Conservation (phyloP, 176 grass and related monocot species). For the Aegilops speltoides region DNA sequence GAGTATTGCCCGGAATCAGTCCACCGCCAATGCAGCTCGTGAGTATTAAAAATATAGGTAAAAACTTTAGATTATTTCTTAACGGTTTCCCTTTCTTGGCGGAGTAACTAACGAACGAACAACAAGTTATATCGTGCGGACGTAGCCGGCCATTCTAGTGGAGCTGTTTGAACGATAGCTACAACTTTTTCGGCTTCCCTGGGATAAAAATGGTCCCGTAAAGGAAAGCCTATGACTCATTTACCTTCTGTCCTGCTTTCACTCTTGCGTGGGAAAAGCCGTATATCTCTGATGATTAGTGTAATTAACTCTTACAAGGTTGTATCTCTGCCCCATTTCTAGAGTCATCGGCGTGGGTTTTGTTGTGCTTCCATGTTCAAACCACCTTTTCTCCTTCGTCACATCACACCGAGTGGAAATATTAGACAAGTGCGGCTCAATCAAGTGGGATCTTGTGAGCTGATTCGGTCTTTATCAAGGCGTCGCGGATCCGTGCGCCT, state of each 20-base stretch:
- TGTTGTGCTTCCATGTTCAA: background rate
- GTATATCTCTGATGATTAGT: background rate
- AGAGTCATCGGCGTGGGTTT: background rate
- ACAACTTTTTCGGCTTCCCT: background rate
- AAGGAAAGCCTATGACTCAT: background rate
- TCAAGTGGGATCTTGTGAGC: background rate
- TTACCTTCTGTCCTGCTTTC: background rate
- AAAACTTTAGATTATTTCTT: conserved; percentile 2
- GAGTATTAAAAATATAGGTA: too few species aligned
- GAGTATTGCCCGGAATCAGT: too few species aligned
- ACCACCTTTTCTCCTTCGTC: conserved; percentile 1
- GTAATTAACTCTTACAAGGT: background rate
- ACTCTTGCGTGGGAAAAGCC: background rate
- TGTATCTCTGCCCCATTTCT: background rate
- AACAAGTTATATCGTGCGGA: background rate
- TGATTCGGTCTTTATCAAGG: conserved; percentile 24
- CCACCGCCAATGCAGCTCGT: too few species aligned
- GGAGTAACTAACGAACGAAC: background rate
- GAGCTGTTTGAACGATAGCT: conserved; percentile 19
- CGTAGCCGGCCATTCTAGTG: background rate
- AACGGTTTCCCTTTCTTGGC: background rate
- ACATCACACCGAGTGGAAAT: conserved; percentile 16
- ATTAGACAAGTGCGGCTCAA: background rate
- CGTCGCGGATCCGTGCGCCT: conserved; percentile 13
- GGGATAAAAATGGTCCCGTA: too few species aligned